Conservation (phyloP, 139 green algal species). For the Mychonastes homosphaera region DNA sequence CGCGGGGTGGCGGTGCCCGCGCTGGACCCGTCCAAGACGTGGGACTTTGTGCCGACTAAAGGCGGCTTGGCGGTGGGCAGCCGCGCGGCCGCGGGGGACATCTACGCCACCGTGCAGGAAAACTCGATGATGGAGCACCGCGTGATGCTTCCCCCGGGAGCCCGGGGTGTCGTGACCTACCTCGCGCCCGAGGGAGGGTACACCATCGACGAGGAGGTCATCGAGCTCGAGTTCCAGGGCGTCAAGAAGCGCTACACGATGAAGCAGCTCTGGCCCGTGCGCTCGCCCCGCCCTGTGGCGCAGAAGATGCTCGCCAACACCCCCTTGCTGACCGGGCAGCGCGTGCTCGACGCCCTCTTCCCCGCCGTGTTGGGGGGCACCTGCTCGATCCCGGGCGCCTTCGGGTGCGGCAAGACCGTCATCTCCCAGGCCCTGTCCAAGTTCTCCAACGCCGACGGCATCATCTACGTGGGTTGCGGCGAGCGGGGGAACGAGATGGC, state of each 20-base stretch:
- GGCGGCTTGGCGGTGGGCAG: constrained; percentile 67
- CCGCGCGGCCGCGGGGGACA: constrained; percentile 85
- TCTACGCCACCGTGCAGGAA: constrained; percentile 88
- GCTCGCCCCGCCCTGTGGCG: constrained; percentile 77
- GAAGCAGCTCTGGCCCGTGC: constrained; percentile 95
- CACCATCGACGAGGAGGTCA: constrained; percentile 80
- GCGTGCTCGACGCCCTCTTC: constrained; percentile 95
- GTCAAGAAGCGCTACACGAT: constrained; percentile 77
- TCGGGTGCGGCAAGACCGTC: constrained; percentile 98
- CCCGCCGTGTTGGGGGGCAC: constrained; percentile 93
- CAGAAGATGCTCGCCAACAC: constrained; percentile 94
- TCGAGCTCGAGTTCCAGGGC: constrained; percentile 93
- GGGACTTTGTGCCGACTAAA: constrained; percentile 81
- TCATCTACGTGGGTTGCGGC: constrained; percentile 98
- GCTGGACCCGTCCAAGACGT: constrained; percentile 68
- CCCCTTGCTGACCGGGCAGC: constrained; percentile 94
- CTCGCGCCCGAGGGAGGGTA: constrained; percentile 86
- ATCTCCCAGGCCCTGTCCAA: constrained; percentile 97
- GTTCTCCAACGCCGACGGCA: constrained; percentile 96
- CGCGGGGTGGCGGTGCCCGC: constrained; percentile 86
- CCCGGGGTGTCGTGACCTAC: constrained; percentile 80
- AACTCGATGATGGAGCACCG: constrained; percentile 90
- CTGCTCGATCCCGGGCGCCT: constrained; percentile 95
- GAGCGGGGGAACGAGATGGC: constrained; percentile 71
- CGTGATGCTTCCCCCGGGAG: constrained; percentile 82